Percentiles rank a stretch among this genome's conserved stretches.
Conservation (phyloP, 768 basidiomycete genomes). For the Hysterangium stoloniferum region DNA sequence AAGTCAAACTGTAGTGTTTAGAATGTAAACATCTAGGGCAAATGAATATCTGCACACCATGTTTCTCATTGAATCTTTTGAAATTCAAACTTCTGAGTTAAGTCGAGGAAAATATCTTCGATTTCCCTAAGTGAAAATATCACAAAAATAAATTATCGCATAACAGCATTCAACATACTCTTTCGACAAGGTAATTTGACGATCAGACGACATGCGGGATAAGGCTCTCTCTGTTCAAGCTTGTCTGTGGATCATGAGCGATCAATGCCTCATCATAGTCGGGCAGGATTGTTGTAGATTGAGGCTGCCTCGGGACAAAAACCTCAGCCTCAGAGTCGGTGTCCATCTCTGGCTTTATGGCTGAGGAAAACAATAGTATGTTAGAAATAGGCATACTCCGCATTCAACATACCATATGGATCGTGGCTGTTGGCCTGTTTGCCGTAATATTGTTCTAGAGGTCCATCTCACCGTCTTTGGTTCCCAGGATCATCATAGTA, state of each 20-base stretch:
- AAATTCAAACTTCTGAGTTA: conserved; percentile 98
- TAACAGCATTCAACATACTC: conserved; percentile 36
- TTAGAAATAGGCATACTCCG: conserved; percentile 15
- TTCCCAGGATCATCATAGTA: too few relatives aligned
- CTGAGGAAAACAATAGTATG: conserved; percentile 28
- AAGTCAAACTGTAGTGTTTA: conserved; percentile 71
- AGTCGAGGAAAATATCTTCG: conserved; percentile 94
- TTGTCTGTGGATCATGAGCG: conserved; percentile 53
- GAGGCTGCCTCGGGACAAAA: conserved; percentile 61
- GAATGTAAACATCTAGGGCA: background rate
- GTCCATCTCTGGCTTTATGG: conserved; percentile 49
- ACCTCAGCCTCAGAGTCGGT: conserved; percentile 77
- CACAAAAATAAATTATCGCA: background rate
- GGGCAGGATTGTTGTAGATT: conserved; percentile 56
- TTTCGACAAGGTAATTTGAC: conserved; percentile 93
- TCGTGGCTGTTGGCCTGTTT: conserved; percentile 55
- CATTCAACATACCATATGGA: conserved; percentile 42
- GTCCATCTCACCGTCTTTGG: too few relatives aligned
- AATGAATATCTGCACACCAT: conserved; percentile 48
- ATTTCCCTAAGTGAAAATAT: conserved; percentile 48
- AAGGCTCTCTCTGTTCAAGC: conserved; percentile 71
- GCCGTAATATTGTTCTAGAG: conserved; percentile 62
- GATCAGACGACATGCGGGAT: conserved; percentile 93
- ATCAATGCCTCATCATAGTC: conserved; percentile 65
- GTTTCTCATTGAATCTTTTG: conserved; percentile 94